A percentile compares a stretch with the other conserved stretches of the same genome.
phyloP scores from a whole-genome alignment of 2,329 filamentous ascomycete species.

The Ceratocystis ficicola region DNA sequence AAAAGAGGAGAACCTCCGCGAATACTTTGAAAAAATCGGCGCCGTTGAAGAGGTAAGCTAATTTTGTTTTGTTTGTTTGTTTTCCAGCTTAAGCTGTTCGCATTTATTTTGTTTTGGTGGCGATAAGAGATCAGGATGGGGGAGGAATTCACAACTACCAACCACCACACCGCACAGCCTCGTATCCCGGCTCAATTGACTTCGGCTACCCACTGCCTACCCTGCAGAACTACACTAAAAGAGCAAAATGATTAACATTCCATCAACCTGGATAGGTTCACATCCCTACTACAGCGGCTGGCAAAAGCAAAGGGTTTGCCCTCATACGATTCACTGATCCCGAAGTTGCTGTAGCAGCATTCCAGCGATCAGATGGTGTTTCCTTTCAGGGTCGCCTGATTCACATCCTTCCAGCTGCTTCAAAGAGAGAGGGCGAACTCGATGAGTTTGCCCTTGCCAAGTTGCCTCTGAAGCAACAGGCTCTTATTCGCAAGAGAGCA shows the following conservation, averaged over 20 bases:
- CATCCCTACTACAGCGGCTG: constrained; percentile 60
- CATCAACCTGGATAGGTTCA: constrained; percentile 54
- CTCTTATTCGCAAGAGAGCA: constrained; percentile 72
- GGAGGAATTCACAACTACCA: background rate
- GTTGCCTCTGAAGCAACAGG: constrained; percentile 86
- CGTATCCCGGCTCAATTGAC: background rate
- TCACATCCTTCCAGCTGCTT: constrained; percentile 74
- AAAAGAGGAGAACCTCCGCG: constrained; percentile 62
- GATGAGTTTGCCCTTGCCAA: constrained; percentile 87
- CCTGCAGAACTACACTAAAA: background rate
- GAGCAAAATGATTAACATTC: constrained; percentile 20
- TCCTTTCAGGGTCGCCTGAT: constrained; percentile 86
- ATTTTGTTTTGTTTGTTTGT: background rate
- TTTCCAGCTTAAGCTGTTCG: background rate
- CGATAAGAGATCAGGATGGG: background rate
- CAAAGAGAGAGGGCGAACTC: constrained; percentile 68
- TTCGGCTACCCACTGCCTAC: background rate
- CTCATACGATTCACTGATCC: constrained; percentile 68
- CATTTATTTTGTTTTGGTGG: background rate
- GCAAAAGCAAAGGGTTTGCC: constrained; percentile 77
- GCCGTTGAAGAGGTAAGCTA: constrained; percentile 72
- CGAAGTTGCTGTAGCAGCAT: constrained; percentile 64
- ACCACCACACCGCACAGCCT: background rate
- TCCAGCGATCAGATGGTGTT: constrained; percentile 65
- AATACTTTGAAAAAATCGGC: constrained; percentile 61